Base-by-base conservation (phyloP, 225 moss, liverwort and hornwort genomes). In the Ulota crispa region DNA sequence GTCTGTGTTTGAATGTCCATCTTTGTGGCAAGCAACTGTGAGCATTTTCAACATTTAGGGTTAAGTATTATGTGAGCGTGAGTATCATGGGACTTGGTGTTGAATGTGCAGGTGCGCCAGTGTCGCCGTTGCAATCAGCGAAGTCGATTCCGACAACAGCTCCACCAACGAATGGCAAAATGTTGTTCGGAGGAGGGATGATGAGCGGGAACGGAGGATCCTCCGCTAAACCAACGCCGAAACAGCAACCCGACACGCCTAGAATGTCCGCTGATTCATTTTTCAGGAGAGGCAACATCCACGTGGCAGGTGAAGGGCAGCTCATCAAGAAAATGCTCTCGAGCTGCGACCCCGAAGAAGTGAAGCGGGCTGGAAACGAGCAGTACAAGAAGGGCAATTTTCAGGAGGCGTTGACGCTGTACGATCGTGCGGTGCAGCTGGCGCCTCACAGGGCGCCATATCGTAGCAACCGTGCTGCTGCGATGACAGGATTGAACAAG, bases 341-440 rank as follows among this genome's bases (percentile, higher is more conserved):
- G 1, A 89, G 89, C 47, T 89, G 84, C 30, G 95, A 97, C 71
- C 89, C 97, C 0, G 97, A 97, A 64, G 91, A 93, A 2, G 88
- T 97, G 27, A 97, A 97, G 76, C 89, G 91, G 7, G 91, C 87
- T 5, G 97, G 94, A 10, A 97, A 97, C 57, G 97, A 97, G 36
- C 93, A 91, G 66, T 97, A 94, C 84, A 97, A 94, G 81, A 97
- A 94, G 78, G 97, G 95, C 1, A 87, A 86, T 78, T 97, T 95
- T 61, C 78, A 78, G 6, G 97, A 97, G 73, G 97, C 97, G 6
- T 88, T 97, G 8, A 82, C 86, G 31, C 83, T 97, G 12, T 97
- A 97, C 69, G 97, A 97, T 64, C 83, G 94, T 27, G 97, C 97
- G 8, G 91, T 97, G 52, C 77, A 81, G 20, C 67, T 97, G 72